These are phyloP conservation scores for Tetradesmus lagerheimii DNA, from an alignment of 139 green algal genomes.

Conservation along the genomic window DNA sequence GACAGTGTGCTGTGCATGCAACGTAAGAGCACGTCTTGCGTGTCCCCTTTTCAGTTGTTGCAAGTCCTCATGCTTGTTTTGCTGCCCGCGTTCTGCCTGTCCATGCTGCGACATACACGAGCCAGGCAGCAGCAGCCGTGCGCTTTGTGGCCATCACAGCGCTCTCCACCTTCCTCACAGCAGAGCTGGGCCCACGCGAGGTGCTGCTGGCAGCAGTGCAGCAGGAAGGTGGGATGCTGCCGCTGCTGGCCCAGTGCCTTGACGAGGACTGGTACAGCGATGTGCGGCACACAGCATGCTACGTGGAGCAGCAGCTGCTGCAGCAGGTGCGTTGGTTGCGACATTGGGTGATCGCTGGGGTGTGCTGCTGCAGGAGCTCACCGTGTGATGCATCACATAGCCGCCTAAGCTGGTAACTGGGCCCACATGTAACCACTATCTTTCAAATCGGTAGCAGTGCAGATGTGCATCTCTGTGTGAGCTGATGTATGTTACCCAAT, in stretches of 20 bases:
- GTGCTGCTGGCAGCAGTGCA: slow-evolving; percentile 16
- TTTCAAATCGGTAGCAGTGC: no score
- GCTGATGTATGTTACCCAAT: no score
- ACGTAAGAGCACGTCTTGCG: no score
- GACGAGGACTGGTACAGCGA: background rate
- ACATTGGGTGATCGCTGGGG: background rate
- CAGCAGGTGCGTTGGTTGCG: background rate
- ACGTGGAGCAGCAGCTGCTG: background rate
- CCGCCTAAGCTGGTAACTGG: no score
- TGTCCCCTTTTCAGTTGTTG: no score
- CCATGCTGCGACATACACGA: background rate
- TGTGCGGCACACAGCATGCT: background rate
- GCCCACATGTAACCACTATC: no score
- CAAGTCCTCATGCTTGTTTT: background rate
- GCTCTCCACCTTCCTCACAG: slow-evolving; percentile 67
- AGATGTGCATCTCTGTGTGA: no score
- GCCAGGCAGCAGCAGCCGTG: slow-evolving; percentile 68
- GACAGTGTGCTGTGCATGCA: no score
- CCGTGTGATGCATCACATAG: no score
- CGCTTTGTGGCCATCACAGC: slow-evolving; percentile 78
- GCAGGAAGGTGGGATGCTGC: slow-evolving; percentile 61
- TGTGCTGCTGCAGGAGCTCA: background rate
- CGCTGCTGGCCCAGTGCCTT: slow-evolving; percentile 71
- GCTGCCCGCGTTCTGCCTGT: background rate
- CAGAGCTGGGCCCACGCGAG: slow-evolving; percentile 28